Conservation (phyloP, 1,139 yeast species). For the Saccharomycopsis phalli region DNA sequence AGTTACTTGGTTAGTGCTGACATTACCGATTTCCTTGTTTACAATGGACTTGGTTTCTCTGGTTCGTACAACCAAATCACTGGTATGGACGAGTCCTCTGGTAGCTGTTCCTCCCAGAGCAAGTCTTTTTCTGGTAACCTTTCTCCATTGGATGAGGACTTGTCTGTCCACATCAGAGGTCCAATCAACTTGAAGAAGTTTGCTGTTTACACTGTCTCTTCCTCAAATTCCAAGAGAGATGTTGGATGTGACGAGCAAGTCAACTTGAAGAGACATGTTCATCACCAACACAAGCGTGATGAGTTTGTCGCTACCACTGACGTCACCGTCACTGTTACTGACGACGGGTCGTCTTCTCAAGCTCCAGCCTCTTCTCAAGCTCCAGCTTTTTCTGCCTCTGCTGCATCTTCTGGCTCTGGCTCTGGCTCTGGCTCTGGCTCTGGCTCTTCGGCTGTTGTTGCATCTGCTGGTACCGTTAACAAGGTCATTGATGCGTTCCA, state of each 20-base stretch:
- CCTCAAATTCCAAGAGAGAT: constrained; percentile 27
- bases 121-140: constrained; percentile 60
- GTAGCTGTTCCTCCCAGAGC: constrained; percentile 48
- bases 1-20: constrained; percentile 26
- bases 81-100: constrained; percentile 55
- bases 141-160: constrained; percentile 81
- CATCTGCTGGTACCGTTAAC: constrained; percentile 27
- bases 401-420: constrained; percentile 23
- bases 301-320: constrained; percentile 33
- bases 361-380: constrained; percentile 20
- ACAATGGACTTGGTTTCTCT: constrained; percentile 64
- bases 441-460: constrained; percentile 25
- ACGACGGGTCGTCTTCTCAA: constrained; percentile 18
- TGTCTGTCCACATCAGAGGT: constrained; percentile 91
- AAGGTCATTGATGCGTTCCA: constrained; percentile 20
- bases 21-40: constrained; percentile 28
- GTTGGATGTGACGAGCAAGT: constrained; percentile 31
- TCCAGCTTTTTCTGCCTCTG: constrained; percentile 21
- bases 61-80: constrained; percentile 74
- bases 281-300: constrained; percentile 49
- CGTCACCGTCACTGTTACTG: constrained; percentile 50
- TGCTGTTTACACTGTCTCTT: constrained; percentile 56
- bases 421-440: constrained; percentile 26
- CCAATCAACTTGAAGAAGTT: constrained; percentile 74
- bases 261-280: constrained; percentile 39